Evolutionary conservation across 352 stramenopile genomes (phyloP), one percentile per base, ranked within the genome.

Genomic region (Globisporangium polare): DNA sequence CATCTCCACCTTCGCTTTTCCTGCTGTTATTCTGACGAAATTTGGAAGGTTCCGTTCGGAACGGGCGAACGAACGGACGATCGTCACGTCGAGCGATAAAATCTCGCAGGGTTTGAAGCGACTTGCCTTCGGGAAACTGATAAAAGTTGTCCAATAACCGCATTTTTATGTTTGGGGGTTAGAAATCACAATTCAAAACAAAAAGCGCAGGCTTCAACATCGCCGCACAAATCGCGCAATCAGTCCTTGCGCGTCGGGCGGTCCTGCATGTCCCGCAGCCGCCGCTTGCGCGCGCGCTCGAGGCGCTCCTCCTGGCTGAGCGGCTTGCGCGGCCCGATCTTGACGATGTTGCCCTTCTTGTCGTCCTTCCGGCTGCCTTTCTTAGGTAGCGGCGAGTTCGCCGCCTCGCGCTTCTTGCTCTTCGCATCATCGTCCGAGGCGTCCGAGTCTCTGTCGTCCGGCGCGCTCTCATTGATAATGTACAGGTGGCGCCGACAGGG

Each of bases 181-280:
- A n/a, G n/a, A n/a, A n/a, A n/a, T n/a, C n/a, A n/a, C n/a, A n/a
- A n/a, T n/a, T n/a, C n/a, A n/a, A n/a, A n/a, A n/a, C n/a, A n/a
- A n/a, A n/a, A n/a, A n/a, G n/a, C n/a, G n/a, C n/a, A n/a, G n/a
- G n/a, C n/a, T 46, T 46, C 41, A 46, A 46, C 46, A 53, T 53
- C n/a, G n/a, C n/a, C n/a, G n/a, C 9, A 39, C 17, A n/a, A n/a
- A n/a, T 27, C 41, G 2, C 2, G 22, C 26, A 17, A 27, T 61
- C 35, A 86, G 37, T 80, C 72, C 61, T 89, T 89, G 8, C 81
- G 71, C 12, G 73, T 83, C 17, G 81, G 78, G 2, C 78, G 69
- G 56, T 90, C 78, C 59, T 86, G 77, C 81, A 90, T 90, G 55
- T 90, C 81, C 2, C 79, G 63, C 49, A 88, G 56, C 8, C 81